Percentiles rank a stretch among this genome's conserved stretches.
Evolutionary conservation across 2,329 filamentous ascomycete species (phyloP).

Genomic region (Neocucurbitaria cava): DNA sequence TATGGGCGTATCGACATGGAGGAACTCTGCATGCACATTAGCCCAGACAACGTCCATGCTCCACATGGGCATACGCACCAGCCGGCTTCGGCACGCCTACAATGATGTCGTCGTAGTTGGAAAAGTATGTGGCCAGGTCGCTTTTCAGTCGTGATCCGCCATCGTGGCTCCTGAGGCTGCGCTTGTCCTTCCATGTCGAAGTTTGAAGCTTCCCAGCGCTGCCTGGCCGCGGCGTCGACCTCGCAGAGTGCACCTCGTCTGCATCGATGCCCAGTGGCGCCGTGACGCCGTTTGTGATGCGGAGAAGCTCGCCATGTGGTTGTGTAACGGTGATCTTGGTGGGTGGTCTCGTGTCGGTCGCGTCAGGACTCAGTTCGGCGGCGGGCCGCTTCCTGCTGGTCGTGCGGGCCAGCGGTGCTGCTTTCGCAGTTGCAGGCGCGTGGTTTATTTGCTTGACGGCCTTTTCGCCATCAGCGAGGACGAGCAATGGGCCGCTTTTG

Average conservation of each 20-base stretch:
- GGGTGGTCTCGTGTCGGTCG: constrained; percentile 47
- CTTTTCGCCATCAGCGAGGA: constrained; percentile 29
- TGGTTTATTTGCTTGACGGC: constrained; percentile 17
- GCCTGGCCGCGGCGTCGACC: constrained; percentile 40
- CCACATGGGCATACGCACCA: constrained; percentile 60
- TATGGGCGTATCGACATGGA: constrained; percentile 76
- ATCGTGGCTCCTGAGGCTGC: constrained; percentile 87
- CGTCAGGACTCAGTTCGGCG: constrained; percentile 29
- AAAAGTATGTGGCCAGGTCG: constrained; percentile 88
- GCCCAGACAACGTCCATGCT: constrained; percentile 5
- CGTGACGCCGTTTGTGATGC: constrained; percentile 53
- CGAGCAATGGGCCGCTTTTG: constrained; percentile 29
- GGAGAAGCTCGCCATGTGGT: constrained; percentile 51
- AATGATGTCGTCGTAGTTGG: constrained; percentile 93
- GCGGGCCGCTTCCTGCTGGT: constrained; percentile 42
- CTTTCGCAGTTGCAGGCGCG: constrained; percentile 18
- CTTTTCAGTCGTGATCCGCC: constrained; percentile 84
- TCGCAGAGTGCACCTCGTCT: constrained; percentile 42
- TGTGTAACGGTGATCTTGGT: constrained; percentile 52
- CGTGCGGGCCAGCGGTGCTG: constrained; percentile 29
- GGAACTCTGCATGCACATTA: constrained; percentile 64
- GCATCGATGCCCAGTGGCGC: constrained; percentile 41
- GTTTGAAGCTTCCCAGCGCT: constrained; percentile 28
- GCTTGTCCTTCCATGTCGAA: constrained; percentile 60
- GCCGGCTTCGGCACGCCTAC: constrained; percentile 81